Evolutionary conservation across 2,329 filamentous ascomycete species (phyloP).

Genomic region (Stagonosporopsis cucurbitacearum): DNA sequence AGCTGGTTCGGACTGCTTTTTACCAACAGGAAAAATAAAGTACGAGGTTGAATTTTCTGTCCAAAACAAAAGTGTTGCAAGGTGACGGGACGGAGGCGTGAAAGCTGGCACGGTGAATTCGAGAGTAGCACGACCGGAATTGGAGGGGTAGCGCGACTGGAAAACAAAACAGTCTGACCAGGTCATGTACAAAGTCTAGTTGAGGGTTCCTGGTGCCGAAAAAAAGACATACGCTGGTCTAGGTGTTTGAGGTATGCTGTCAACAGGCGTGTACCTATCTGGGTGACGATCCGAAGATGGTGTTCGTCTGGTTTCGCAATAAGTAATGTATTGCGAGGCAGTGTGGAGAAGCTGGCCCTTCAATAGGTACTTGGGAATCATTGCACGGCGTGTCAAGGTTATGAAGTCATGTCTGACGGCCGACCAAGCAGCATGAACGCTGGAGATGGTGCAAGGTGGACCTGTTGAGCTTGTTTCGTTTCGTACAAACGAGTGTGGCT

Average conservation of each 20-base stretch:
- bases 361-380: neutral
- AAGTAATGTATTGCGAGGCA: neutral
- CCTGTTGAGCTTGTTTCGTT: conserved; percentile 25
- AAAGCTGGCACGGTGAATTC: too few relatives aligned
- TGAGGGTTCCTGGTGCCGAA: too few relatives aligned
- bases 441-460: conserved; percentile 7
- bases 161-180: too few relatives aligned
- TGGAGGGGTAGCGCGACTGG: too few relatives aligned
- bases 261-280: neutral
- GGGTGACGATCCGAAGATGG: conserved; percentile 12
- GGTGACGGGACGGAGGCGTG: too few relatives aligned
- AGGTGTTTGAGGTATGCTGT: neutral
- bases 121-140: too few relatives aligned
- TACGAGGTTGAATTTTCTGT: too few relatives aligned
- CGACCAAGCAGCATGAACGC: conserved; percentile 2
- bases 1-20: too few relatives aligned
- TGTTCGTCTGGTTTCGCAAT: conserved; percentile 8
- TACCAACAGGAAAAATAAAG: too few relatives aligned
- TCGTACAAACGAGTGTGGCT: conserved; percentile 23
- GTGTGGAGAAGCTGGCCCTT: conserved; percentile 6
- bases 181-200: too few relatives aligned
- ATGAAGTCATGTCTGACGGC: neutral
- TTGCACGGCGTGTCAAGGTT: conserved; percentile 12
- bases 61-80: too few relatives aligned
- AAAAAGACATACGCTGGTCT: too few relatives aligned